Conservation (phyloP, 2,329 filamentous ascomycete species). For the Apiospora sp. region DNA sequence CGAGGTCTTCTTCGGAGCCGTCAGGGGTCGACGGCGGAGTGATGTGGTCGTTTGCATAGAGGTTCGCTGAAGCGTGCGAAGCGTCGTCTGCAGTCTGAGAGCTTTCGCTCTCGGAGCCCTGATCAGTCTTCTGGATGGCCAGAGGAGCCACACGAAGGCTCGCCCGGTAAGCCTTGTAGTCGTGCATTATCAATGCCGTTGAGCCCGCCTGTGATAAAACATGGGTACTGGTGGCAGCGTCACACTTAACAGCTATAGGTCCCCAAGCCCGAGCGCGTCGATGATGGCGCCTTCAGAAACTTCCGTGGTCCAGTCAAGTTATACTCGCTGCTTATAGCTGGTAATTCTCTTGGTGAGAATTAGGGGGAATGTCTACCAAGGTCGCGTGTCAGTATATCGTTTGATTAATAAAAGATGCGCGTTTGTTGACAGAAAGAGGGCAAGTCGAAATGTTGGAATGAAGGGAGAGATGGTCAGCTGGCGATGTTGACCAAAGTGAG, state of each 20-base stretch:
- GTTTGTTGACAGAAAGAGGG: constrained; percentile 3
- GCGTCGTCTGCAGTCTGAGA: constrained; percentile 35
- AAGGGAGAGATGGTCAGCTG: constrained; percentile 17
- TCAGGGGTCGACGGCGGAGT: constrained; percentile 81
- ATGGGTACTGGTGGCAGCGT: constrained; percentile 14
- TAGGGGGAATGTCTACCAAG: constrained; percentile 4
- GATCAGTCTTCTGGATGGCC: constrained; percentile 55
- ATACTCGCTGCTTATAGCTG: not conserved
- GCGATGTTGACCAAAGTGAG: constrained; percentile 18
- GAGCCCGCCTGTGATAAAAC: constrained; percentile 10
- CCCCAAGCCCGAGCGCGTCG: not conserved
- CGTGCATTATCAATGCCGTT: constrained; percentile 55
- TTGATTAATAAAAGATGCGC: not conserved
- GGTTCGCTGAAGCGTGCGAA: constrained; percentile 45
- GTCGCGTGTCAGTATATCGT: not conserved
- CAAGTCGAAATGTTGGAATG: constrained; percentile 9
- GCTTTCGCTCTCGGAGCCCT: constrained; percentile 39
- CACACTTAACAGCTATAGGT: not conserved
- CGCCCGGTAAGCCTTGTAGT: constrained; percentile 57
- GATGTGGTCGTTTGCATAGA: constrained; percentile 67
- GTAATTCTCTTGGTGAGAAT: not conserved
- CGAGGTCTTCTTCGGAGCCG: constrained; percentile 68
- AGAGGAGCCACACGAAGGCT: constrained; percentile 70
- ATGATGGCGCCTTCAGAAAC: not conserved
- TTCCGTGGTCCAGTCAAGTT: not conserved